Conservation (phyloP, 768 basidiomycete species). For the Termitomyces sp. region DNA sequence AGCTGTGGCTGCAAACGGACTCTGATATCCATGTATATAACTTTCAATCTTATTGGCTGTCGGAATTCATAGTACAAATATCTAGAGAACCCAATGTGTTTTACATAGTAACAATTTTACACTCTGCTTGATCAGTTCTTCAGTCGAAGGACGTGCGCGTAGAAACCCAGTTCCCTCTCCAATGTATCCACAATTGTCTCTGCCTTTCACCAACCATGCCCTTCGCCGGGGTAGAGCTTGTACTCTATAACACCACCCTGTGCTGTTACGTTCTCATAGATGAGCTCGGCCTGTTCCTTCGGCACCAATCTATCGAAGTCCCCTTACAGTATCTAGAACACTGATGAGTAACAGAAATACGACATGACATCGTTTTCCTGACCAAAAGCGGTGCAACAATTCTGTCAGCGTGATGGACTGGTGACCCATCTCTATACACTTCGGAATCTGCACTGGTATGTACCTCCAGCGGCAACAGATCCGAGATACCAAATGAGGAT, state of each 20-base stretch:
- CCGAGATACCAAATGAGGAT: constrained; percentile 64
- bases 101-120: background rate
- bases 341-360: background rate
- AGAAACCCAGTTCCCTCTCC: constrained; percentile 49
- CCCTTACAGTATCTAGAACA: constrained; percentile 61
- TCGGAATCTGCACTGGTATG: constrained; percentile 54
- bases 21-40: background rate
- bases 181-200: constrained; percentile 48
- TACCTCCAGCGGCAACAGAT: constrained; percentile 47
- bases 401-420: constrained; percentile 53
- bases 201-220: constrained; percentile 57
- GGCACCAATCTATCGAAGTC: constrained; percentile 59
- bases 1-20: constrained; percentile 2
- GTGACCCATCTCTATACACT: constrained; percentile 55
- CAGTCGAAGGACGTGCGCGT: constrained; percentile 37
- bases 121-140: constrained; percentile 10
- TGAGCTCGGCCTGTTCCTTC: constrained; percentile 55
- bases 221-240: constrained; percentile 58
- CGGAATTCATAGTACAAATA: background rate
- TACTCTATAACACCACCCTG: constrained; percentile 52
- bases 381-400: constrained; percentile 64
- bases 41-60: background rate
- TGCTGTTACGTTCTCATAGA: constrained; percentile 46
- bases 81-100: background rate
- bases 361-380: constrained; percentile 14